Base-by-base conservation (phyloP, 164 flowering plant genomes). In the Cinnamomum micranthum region DNA sequence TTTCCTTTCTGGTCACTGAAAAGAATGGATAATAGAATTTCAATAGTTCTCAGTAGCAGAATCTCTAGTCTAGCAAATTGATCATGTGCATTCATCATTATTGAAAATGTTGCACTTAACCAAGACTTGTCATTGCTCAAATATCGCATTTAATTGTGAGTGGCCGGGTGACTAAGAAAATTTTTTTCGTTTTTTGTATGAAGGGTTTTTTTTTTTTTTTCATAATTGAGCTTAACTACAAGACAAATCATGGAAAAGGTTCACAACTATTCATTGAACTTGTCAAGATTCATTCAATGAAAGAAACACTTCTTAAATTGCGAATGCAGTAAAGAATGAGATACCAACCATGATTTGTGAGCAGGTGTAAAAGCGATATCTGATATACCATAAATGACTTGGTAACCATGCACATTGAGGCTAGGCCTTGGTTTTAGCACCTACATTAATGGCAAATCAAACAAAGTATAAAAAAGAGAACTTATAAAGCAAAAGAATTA, bases 331-430 rank as follows among this genome's bases (percentile, higher is more conserved):
- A 52, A 52, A 41, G 67, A 15, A 33, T 35, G 20, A 68, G n/a
- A 33, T 27, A 68, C 82, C 41, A 23, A 95, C 99, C 98, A 89
- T 78, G 95, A 88, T 33, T 82, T 76, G 76, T 89, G 92, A 76
- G 24, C 68, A 14, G 90, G 81, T 73, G 84, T 76, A 81, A 91
- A 92, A 70, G 93, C 86, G 73, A 95, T 75, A 78, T 92, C 98
- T 69, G 88, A 83, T 63, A 95, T 75, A 64, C 99, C 99, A 78
- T 73, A 87, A 35, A 55, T 81, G 31, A 51, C 79, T 71, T 75
- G 80, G 73, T 60, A 83, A 1, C 93, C 90, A 83, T 84, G 80
- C 75, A 86, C 77, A 33, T 81, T 82, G 76, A 86, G 65, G 72
- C 81, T 64, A 17, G 86, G 83, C 79, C 83, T 87, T 79, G 86